Evolutionary conservation across 108 stramenopile genomes (phyloP).

Genomic region (Nitzschia sp.): DNA sequence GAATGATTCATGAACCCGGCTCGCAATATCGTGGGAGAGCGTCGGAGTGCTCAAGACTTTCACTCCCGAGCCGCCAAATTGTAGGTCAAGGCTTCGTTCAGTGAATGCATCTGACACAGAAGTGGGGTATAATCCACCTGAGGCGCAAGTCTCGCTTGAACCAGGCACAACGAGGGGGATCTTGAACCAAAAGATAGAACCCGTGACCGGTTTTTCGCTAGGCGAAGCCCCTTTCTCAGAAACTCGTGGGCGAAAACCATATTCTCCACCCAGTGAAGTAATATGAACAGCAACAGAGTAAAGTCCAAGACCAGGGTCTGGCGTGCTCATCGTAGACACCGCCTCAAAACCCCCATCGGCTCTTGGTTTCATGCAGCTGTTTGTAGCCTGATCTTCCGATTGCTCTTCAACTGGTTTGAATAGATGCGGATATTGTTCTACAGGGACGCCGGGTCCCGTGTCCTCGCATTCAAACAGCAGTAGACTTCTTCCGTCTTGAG

Average conservation of each 20-base stretch:
- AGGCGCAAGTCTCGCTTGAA: neutral
- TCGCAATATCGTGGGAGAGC: neutral
- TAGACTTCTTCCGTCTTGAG: neutral
- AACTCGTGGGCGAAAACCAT: constrained; percentile 44
- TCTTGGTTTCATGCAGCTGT: constrained; percentile 11
- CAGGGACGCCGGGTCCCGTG: constrained; percentile 54
- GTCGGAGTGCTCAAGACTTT: constrained; percentile 8
- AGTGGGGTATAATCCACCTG: neutral
- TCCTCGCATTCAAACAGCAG: constrained; percentile 68
- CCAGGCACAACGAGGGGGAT: constrained; percentile 46
- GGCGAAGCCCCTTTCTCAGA: constrained; percentile 9
- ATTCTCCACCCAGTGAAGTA: constrained; percentile 53
- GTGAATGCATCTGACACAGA: neutral
- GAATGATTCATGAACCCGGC: neutral
- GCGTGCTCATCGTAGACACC: neutral
- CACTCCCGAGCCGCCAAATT: neutral
- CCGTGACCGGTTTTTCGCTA: constrained; percentile 10
- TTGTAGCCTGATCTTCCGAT: neutral
- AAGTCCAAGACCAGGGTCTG: constrained; percentile 51
- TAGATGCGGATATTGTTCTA: constrained; percentile 46
- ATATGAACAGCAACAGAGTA: constrained; percentile 64
- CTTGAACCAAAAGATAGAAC: constrained; percentile 68
- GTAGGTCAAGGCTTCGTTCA: too few species aligned
- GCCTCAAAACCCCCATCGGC: neutral
- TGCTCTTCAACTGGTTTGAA: constrained; percentile 51